Conservation (phyloP, 371 early-diverging fungal species). For the Mucor racemosus region DNA sequence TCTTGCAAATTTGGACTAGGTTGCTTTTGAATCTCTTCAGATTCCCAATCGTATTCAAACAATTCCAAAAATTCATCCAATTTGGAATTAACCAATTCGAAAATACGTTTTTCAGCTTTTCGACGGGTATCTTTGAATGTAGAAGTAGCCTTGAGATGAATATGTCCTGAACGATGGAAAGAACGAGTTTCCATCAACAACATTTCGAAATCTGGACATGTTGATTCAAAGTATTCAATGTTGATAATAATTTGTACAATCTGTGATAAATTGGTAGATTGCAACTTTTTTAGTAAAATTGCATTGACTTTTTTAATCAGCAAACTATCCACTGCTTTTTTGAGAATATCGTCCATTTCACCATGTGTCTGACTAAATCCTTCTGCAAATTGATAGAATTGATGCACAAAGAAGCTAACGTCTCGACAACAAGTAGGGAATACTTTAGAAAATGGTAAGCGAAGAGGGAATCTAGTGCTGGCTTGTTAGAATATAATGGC, state of each 20-base stretch:
- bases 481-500: not conserved
- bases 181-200: constrained; percentile 72
- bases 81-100: constrained; percentile 81
- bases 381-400: constrained; percentile 86
- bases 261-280: constrained; percentile 71
- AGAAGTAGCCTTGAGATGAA: constrained; percentile 71
- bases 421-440: constrained; percentile 76
- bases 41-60: constrained; percentile 84
- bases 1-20: constrained; percentile 78
- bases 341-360: constrained; percentile 88
- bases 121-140: constrained; percentile 75
- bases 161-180: constrained; percentile 59
- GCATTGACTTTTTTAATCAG: constrained; percentile 77
- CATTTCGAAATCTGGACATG: constrained; percentile 80
- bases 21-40: constrained; percentile 40
- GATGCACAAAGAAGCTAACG: constrained; percentile 73
- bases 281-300: constrained; percentile 69
- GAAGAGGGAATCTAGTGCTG: constrained; percentile 71
- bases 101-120: constrained; percentile 80
- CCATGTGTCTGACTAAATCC: constrained; percentile 83
- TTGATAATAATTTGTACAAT: constrained; percentile 87
- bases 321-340: constrained; percentile 81
- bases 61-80: constrained; percentile 81
- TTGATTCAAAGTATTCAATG: constrained; percentile 78
- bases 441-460: constrained; percentile 84